Percentiles rank a stretch among this genome's conserved stretches.
Evolutionary conservation across 1,284 basidiomycete species (phyloP).

Genomic region (Trametes hirsuta): DNA sequence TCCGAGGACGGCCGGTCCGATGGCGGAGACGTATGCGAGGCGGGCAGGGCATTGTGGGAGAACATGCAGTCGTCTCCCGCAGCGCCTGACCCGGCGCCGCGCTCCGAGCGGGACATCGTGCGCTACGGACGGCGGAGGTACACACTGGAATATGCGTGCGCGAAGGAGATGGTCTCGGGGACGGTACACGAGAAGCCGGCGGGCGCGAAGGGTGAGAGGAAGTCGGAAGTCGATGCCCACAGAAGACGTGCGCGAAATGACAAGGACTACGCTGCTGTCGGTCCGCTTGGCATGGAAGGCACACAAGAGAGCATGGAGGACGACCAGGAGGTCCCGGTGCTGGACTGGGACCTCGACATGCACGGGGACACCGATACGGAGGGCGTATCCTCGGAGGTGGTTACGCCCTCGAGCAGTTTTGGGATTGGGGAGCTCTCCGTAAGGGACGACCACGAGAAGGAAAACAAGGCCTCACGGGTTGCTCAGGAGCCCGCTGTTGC

Average conservation of each 20-base stretch:
- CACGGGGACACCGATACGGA: conserved; percentile 40
- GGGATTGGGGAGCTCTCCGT: conserved; percentile 17
- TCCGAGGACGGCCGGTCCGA: conserved; percentile 39
- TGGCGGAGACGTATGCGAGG: conserved; percentile 23
- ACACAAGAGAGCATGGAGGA: conserved; percentile 29
- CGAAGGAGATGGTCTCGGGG: conserved; percentile 48
- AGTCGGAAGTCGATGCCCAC: conserved; percentile 16
- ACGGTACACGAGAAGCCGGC: conserved; percentile 35
- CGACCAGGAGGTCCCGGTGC: conserved; percentile 35
- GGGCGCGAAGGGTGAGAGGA: background rate
- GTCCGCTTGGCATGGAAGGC: conserved; percentile 11
- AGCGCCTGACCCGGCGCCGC: conserved; percentile 45
- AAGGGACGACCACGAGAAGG: conserved; percentile 20
- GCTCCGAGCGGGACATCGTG: conserved; percentile 44
- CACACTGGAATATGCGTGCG: conserved; percentile 77
- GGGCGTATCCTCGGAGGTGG: conserved; percentile 38
- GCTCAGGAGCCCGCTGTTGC: background rate
- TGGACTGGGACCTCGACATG: conserved; percentile 24
- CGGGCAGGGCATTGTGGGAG: conserved; percentile 55
- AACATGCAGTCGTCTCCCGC: conserved; percentile 71
- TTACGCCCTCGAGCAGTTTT: conserved; percentile 44
- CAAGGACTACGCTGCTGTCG: background rate
- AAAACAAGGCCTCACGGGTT: conserved; percentile 1
- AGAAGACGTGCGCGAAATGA: background rate
- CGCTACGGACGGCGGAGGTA: conserved; percentile 46